phyloP scores from a whole-genome alignment of 495 filamentous ascomycete species.

The Lasiosphaeris hirsuta region DNA sequence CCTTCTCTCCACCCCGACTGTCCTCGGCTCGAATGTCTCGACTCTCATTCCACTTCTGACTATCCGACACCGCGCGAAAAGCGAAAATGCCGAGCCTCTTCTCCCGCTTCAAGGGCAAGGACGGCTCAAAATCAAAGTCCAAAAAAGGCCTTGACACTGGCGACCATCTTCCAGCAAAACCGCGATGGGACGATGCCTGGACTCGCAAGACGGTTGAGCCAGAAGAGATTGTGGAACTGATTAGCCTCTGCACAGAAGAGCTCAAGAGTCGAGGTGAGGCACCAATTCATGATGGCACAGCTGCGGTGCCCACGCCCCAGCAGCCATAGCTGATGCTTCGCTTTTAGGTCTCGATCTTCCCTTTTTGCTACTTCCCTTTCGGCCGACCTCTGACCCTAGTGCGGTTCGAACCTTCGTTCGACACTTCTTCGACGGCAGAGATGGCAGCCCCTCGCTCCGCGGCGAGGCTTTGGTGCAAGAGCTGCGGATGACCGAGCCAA shows the following conservation, averaged over 20 bases:
- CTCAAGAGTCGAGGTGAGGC: conserved; percentile 89
- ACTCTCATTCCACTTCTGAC: conserved; percentile 15
- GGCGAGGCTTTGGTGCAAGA: conserved; percentile 78
- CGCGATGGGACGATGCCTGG: conserved; percentile 88
- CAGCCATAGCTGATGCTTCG: conserved; percentile 33
- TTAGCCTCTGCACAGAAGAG: conserved; percentile 81
- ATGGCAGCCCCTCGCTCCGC: conserved; percentile 49
- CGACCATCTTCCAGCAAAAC: conserved; percentile 59
- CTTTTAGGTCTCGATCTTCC: conserved; percentile 76
- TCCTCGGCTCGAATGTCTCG: conserved; percentile 18
- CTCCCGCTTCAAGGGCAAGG: conserved; percentile 70
- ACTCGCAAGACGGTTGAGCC: conserved; percentile 78
- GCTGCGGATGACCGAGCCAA: conserved; percentile 87
- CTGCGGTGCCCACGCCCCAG: conserved; percentile 8
- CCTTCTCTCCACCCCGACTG: conserved; percentile 4
- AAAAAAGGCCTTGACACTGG: conserved; percentile 50
- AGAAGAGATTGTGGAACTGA: conserved; percentile 84
- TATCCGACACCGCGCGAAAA: conserved; percentile 17
- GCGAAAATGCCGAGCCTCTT: conserved; percentile 61
- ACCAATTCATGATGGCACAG: conserved; percentile 18
- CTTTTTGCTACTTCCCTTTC: conserved; percentile 93
- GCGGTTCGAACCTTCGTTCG: conserved; percentile 88
- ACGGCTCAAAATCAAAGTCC: conserved; percentile 56
- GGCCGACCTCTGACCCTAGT: conserved; percentile 86
- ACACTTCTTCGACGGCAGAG: conserved; percentile 76